Evolutionary conservation across 2,329 filamentous ascomycete genomes (phyloP), one percentile per base, ranked within the genome.

Genomic region (Pseudopithomyces chartarum): DNA sequence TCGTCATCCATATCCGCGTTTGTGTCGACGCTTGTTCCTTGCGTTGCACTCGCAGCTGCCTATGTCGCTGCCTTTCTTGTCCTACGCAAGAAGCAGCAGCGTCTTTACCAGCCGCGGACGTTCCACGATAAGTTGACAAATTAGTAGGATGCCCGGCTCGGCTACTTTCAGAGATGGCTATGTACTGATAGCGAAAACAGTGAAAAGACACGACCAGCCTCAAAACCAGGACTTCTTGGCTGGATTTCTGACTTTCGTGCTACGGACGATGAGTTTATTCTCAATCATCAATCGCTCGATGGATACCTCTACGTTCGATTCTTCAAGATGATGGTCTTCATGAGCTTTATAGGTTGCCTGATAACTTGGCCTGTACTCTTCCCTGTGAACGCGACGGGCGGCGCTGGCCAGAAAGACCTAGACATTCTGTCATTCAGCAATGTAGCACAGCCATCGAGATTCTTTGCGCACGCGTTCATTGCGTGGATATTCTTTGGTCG

Each of bases 231-330:
- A 23, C 17, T 43, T 10, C 43, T 56, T 7, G 49, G 43, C 19
- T 56, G 49, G 48, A 45, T 52, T 7, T 40, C 17, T 6, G 45
- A 52, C 3, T 56, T 52, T 29, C 44, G 39, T 13, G 20, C 26
- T 11, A 47, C 44, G 12, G 36, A 39, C 12, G 54, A 56, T 32
- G 43, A 56, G 19, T 56, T 43, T 19, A 48, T 56, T 19, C 54
- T 52, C 48, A 52, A 52, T n/a, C 54, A 56, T 19, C 49, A 56
- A n/a, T 52, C 49, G 0, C 49, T 52, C 8, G 49, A 52, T 44
- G 49, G 26, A 17, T 52, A 52, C 15, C 49, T 52, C 12, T 52
- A 44, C n/a, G 17, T 52, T 6, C 49, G 49, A 1, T 52, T 52
- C 26, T 44, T 52, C 49, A 52, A 52, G 29, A 52, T 44, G 26